phyloP scores from a whole-genome alignment of 2,329 filamentous ascomycete genomes.

The Calonectria honghensis region DNA sequence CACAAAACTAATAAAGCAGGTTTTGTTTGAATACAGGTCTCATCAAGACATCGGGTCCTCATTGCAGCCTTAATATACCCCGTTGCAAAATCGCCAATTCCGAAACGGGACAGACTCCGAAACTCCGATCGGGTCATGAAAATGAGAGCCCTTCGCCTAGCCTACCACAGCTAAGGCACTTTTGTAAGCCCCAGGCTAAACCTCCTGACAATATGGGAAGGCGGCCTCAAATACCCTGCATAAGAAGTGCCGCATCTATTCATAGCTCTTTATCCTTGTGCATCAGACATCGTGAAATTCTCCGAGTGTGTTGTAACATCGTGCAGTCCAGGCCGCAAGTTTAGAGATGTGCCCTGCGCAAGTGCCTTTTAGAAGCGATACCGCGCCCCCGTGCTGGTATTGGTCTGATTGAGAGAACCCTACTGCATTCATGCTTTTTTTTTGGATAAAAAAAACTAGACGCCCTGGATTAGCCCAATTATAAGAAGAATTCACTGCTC shows the following conservation, averaged over 20 bases:
- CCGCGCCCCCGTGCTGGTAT: neutral
- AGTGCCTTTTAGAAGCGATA: neutral
- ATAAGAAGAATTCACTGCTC: neutral
- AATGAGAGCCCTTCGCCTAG: slow-evolving; percentile 1
- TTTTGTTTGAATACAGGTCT: neutral
- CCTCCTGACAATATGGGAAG: slow-evolving; percentile 6
- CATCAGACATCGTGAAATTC: neutral
- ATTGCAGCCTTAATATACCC: slow-evolving; percentile 18
- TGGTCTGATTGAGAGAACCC: neutral
- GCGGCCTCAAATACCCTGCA: neutral
- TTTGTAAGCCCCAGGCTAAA: slow-evolving; percentile 19
- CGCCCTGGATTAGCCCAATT: neutral
- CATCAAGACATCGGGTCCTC: neutral
- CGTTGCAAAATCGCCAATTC: neutral
- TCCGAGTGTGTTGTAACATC: neutral
- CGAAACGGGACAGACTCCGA: slow-evolving; percentile 21
- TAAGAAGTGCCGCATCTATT: slow-evolving; percentile 13
- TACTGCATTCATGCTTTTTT: neutral
- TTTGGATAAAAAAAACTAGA: neutral
- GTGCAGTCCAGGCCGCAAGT: neutral
- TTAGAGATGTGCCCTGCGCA: neutral
- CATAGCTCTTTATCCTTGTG: slow-evolving; percentile 23
- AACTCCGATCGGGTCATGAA: slow-evolving; percentile 26
- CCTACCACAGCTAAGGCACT: slow-evolving; percentile 17
- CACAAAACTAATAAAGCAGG: neutral